Evolutionary conservation across 208 protist species (phyloP).

Genomic region (Leptomonas pyrrhocoris): DNA sequence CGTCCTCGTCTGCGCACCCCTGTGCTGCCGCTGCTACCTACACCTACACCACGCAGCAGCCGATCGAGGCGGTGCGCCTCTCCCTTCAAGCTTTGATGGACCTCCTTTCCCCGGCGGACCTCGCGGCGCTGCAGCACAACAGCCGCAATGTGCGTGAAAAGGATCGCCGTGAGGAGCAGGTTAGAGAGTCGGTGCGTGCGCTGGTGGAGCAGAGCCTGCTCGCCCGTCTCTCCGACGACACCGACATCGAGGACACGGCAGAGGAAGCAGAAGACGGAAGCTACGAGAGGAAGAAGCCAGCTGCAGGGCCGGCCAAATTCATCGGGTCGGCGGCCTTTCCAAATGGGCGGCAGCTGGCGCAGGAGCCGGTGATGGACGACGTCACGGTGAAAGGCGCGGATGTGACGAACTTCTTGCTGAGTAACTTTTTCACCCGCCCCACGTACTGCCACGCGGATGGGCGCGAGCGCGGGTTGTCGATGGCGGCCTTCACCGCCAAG

Average conservation of each 20-base stretch:
- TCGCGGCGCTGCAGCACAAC: not conserved
- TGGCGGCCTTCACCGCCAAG: slow-evolving; percentile 16
- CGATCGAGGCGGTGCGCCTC: slow-evolving; percentile 11
- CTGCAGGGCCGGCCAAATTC: too few species aligned
- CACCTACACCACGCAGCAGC: slow-evolving; percentile 17
- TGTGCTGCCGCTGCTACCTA: not conserved
- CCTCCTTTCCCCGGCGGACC: slow-evolving; percentile 3
- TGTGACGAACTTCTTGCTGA: slow-evolving; percentile 22
- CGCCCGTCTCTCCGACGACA: not conserved
- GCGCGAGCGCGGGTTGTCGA: slow-evolving; percentile 21
- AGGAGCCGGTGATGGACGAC: not conserved
- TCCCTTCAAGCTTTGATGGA: not conserved
- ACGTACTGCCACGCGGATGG: slow-evolving; percentile 20
- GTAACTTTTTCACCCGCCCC: slow-evolving; percentile 13
- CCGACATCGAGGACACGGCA: not conserved
- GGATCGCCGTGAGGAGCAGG: not conserved
- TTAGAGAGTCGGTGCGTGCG: not conserved
- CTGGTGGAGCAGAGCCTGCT: slow-evolving; percentile 11
- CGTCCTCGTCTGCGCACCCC: too few species aligned
- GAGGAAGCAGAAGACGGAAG: not conserved
- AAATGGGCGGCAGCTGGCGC: not conserved
- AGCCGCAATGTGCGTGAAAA: slow-evolving; percentile 9
- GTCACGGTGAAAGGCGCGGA: slow-evolving; percentile 17
- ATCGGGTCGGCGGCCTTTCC: not conserved
- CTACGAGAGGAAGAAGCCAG: not conserved